Percentiles rank a stretch among this genome's conserved stretches.
Conservation (phyloP, 176 grass and related monocot species). For the Carex myosuroides region DNA sequence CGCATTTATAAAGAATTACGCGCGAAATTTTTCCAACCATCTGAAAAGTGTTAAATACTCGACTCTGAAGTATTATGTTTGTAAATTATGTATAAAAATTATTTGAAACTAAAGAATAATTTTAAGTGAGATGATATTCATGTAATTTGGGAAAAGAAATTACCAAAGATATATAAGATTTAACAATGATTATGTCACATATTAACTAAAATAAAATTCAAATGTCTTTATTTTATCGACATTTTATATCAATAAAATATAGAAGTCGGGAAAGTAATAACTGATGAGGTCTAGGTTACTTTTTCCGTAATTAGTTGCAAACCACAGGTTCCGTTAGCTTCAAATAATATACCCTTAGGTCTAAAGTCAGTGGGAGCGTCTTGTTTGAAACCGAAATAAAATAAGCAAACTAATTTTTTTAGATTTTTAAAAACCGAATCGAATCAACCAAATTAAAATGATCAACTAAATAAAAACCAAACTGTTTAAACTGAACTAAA, state of each 20-base stretch:
- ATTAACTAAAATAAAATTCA: too few species aligned
- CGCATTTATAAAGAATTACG: not conserved
- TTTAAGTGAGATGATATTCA: not conserved
- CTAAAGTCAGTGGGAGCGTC: not conserved
- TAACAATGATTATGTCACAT: too few species aligned
- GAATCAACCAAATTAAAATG: too few species aligned
- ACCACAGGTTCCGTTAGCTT: not conserved
- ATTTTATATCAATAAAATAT: not conserved
- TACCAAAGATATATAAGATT: too few species aligned
- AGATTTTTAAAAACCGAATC: too few species aligned
- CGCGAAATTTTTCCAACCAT: not conserved
- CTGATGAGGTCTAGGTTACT: not conserved
- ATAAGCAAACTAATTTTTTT: too few species aligned
- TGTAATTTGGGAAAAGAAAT: not conserved
- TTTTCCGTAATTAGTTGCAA: not conserved
- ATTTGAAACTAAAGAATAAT: not conserved
- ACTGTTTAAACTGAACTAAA: too few species aligned
- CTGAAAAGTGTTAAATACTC: not conserved
- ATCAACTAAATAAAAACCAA: too few species aligned
- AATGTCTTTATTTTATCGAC: too few species aligned
- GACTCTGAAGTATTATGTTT: not conserved
- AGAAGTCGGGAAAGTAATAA: not conserved
- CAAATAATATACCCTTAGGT: not conserved
- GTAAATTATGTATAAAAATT: not conserved
- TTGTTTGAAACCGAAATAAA: too few species aligned